These are phyloP conservation scores for Calonectria ilicicola DNA, from an alignment of 2,329 filamentous ascomycete species.

Conservation along the genomic window DNA sequence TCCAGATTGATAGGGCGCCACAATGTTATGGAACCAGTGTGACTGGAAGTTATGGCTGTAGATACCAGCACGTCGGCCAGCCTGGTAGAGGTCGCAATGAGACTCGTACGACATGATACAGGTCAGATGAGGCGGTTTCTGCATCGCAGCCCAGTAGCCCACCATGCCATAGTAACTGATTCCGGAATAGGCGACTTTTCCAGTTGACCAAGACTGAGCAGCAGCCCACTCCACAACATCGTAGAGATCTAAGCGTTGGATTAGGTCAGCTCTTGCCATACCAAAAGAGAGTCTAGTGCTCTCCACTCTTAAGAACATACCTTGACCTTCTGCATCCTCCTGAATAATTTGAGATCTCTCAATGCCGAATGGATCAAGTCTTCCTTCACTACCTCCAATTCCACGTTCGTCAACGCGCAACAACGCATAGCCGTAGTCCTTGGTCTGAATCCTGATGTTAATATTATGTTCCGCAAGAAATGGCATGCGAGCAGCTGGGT, in stretches of 20 bases:
- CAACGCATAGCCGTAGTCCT: constrained; percentile 16
- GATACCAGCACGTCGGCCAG: neutral
- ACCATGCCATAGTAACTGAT: constrained; percentile 23
- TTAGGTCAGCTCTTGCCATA: neutral
- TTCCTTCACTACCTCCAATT: constrained; percentile 17
- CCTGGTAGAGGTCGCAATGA: constrained; percentile 6
- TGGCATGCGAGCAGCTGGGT: no score
- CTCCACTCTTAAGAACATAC: neutral
- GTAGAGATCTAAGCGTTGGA: neutral
- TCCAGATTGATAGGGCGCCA: constrained; percentile 1
- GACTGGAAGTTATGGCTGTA: constrained; percentile 11
- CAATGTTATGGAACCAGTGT: constrained; percentile 16
- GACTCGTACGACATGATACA: constrained; percentile 14
- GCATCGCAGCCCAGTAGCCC: constrained; percentile 14
- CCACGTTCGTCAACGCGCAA: constrained; percentile 14
- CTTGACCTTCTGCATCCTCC: constrained; percentile 13
- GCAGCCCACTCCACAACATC: constrained; percentile 20
- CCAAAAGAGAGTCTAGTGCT: no score
- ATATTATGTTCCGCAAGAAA: no score
- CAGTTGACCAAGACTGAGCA: constrained; percentile 1
- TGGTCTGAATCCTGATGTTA: neutral
- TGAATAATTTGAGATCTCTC: neutral
- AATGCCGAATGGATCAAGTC: constrained; percentile 16
- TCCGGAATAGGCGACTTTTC: constrained; percentile 6
- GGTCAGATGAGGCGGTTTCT: constrained; percentile 10